Evolutionary conservation across 2,329 filamentous ascomycete genomes (phyloP).

Genomic region (Metarhizium humberi): DNA sequence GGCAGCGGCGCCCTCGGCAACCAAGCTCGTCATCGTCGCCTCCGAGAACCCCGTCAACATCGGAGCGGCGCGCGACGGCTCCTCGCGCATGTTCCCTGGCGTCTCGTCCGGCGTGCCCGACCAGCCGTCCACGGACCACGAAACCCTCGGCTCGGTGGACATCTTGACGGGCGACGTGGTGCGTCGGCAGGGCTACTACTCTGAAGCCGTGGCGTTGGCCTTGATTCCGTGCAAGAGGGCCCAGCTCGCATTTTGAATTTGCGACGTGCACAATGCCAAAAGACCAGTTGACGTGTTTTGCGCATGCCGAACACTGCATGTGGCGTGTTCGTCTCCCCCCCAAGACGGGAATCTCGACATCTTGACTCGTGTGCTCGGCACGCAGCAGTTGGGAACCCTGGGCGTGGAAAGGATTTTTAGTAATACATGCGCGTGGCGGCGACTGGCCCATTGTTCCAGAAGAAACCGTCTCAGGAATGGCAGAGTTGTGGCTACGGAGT

Average conservation of each 20-base stretch:
- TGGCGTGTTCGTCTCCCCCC: too few species aligned
- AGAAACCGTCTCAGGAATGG: too few species aligned
- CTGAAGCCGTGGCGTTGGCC: conserved; percentile 29
- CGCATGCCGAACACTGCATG: too few species aligned
- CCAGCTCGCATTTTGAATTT: conserved; percentile 19
- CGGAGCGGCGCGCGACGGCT: conserved; percentile 25
- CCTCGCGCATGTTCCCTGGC: conserved; percentile 24
- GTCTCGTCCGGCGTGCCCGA: conserved; percentile 18
- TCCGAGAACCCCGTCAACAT: conserved; percentile 32
- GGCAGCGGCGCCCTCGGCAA: background rate
- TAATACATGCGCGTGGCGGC: too few species aligned
- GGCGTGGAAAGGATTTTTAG: too few species aligned
- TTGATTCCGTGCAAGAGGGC: conserved; percentile 30
- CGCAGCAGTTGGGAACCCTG: too few species aligned
- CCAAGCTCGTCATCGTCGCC: conserved; percentile 20
- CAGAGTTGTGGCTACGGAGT: too few species aligned
- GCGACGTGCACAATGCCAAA: too few species aligned
- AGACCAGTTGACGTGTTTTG: too few species aligned
- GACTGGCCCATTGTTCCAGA: too few species aligned
- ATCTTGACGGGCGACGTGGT: conserved; percentile 28
- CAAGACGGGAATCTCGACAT: too few species aligned
- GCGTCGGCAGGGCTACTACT: conserved; percentile 23
- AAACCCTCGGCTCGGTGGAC: conserved; percentile 32
- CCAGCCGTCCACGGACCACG: conserved; percentile 28
- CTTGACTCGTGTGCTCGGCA: too few species aligned